These are phyloP conservation scores for Incumbomyces delicatus DNA, from an alignment of 2,329 filamentous ascomycete species.

Conservation along the genomic window DNA sequence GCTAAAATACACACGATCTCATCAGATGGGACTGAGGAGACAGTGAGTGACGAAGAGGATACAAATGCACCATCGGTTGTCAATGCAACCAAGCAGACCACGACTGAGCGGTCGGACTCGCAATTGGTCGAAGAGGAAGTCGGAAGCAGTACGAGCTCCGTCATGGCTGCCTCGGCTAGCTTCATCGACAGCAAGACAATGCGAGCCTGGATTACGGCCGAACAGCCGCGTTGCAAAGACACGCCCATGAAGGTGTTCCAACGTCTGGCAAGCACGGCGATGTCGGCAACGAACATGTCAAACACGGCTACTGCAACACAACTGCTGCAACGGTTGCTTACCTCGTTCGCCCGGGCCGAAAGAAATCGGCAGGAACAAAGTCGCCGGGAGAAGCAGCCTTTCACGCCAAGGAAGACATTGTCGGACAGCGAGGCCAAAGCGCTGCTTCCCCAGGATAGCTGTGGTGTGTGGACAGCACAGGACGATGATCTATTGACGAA, in stretches of 20 bases:
- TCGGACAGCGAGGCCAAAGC: neutral
- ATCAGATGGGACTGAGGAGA: neutral
- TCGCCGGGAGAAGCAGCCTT: constrained; percentile 14
- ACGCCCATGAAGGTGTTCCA: neutral
- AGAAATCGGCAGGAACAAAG: neutral
- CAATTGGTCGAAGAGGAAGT: neutral
- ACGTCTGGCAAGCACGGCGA: neutral
- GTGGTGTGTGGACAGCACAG: constrained; percentile 38
- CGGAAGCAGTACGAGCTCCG: neutral
- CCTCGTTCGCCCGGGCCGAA: neutral
- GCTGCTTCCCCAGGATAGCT: constrained; percentile 29
- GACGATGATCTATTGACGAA: constrained; percentile 34
- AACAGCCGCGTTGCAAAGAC: neutral
- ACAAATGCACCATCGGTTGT: neutral
- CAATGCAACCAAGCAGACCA: neutral
- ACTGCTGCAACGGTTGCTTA: neutral
- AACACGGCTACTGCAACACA: neutral
- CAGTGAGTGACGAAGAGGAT: neutral
- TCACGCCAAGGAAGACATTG: constrained; percentile 19
- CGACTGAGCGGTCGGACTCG: neutral
- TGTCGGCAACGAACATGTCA: neutral
- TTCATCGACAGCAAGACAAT: too few relatives aligned
- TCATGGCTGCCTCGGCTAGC: neutral
- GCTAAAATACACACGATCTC: neutral
- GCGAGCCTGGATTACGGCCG: neutral